Conservation (phyloP, 257 asterid genomes). For the Solanum chiquidenum region DNA sequence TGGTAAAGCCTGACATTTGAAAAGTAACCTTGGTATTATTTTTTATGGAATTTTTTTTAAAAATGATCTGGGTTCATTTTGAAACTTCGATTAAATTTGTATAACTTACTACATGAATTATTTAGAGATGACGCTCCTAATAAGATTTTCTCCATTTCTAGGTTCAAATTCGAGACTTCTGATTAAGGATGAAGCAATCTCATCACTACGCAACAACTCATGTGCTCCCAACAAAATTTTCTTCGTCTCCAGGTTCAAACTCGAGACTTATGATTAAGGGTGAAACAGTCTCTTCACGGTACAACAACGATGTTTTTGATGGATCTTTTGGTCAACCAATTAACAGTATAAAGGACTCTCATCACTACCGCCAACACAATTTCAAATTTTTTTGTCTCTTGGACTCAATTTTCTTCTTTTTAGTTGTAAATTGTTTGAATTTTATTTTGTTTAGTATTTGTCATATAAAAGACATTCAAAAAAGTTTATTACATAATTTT, state of each 20-base stretch:
- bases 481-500: neutral
- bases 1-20: neutral
- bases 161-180: too few species aligned
- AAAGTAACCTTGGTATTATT: neutral
- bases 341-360: neutral
- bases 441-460: neutral
- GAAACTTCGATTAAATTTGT: too few species aligned
- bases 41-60: neutral
- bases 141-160: too few species aligned
- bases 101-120: too few species aligned
- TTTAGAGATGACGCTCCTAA: too few species aligned
- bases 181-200: too few species aligned
- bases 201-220: too few species aligned
- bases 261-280: too few species aligned
- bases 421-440: neutral
- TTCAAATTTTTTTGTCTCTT: neutral
- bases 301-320: neutral
- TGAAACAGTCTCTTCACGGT: too few species aligned
- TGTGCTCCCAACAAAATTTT: too few species aligned
- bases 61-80: accelerated
- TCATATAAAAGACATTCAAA: neutral
- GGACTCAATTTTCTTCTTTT: neutral
- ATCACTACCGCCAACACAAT: neutral
- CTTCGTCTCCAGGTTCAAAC: too few species aligned
- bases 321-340: neutral